phyloP scores from a whole-genome alignment of 2,329 filamentous ascomycete genomes.

The Phyllachora maydis region DNA sequence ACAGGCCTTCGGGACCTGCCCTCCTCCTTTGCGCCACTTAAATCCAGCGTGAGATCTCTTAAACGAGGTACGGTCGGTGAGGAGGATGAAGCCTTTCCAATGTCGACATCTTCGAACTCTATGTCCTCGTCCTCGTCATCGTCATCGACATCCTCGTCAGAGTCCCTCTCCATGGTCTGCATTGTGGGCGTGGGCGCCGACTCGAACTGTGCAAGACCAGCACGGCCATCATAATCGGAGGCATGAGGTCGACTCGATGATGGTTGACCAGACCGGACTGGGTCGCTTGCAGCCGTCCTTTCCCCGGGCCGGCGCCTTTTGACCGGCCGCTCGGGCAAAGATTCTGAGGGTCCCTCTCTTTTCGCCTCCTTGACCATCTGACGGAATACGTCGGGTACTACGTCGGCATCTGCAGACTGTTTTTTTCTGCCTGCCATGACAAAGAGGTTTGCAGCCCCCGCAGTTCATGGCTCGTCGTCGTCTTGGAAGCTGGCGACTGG shows the following conservation, averaged over 20 bases:
- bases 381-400: no score
- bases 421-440: no score
- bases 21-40: slow-evolving; percentile 21
- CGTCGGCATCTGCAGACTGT: no score
- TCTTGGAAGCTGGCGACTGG: no score
- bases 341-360: background rate
- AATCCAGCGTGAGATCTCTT: slow-evolving; percentile 26
- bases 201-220: slow-evolving; percentile 24
- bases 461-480: no score
- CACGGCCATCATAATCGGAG: slow-evolving; percentile 12
- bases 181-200: slow-evolving; percentile 27
- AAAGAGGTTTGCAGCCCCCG: no score
- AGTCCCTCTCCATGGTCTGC: slow-evolving; percentile 28
- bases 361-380: slow-evolving; percentile 1
- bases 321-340: slow-evolving; percentile 15
- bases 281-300: slow-evolving; percentile 2
- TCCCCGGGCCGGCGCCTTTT: slow-evolving; percentile 19
- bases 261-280: background rate
- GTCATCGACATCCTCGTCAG: slow-evolving; percentile 17
- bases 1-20: slow-evolving; percentile 8
- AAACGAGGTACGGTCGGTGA: slow-evolving; percentile 7
- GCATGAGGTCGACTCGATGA: no score
- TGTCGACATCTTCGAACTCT: slow-evolving; percentile 26
- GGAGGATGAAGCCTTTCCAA: slow-evolving; percentile 10
- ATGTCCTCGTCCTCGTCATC: slow-evolving; percentile 19